A percentile compares a stretch with the other conserved stretches of the same genome.
These are phyloP conservation scores for Raphanus raphanistrum DNA, from an alignment of 345 rosid species.

Conservation along the genomic window DNA sequence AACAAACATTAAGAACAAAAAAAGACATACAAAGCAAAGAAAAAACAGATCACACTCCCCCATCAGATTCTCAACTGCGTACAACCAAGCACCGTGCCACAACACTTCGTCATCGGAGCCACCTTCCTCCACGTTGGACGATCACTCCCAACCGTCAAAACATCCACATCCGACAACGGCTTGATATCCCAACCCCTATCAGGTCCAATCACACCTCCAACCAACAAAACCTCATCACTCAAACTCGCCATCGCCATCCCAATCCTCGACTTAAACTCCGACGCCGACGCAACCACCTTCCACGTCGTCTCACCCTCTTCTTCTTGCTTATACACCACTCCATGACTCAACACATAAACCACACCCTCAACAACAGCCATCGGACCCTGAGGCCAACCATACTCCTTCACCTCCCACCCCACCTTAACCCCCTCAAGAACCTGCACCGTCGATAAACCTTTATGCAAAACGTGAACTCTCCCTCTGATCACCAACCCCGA, in stretches of 20 bases:
- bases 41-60: not conserved
- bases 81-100: not conserved
- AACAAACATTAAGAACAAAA: constrained; percentile 2
- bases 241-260: constrained; percentile 76
- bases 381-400: constrained; percentile 87
- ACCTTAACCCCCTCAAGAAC: constrained; percentile 56
- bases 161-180: constrained; percentile 72
- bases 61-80: not conserved
- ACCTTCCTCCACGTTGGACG: constrained; percentile 78
- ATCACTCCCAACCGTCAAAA: constrained; percentile 58
- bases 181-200: constrained; percentile 76
- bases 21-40: not conserved
- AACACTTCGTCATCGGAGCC: constrained; percentile 76
- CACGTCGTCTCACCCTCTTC: constrained; percentile 37
- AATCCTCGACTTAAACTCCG: constrained; percentile 81
- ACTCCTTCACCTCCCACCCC: constrained; percentile 79
- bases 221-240: constrained; percentile 65
- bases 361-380: constrained; percentile 75
- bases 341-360: constrained; percentile 73
- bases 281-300: constrained; percentile 65
- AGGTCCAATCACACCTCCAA: constrained; percentile 94
- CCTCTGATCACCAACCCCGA: constrained; percentile 68
- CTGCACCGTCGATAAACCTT: constrained; percentile 84
- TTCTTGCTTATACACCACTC: constrained; percentile 58
- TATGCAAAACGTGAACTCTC: constrained; percentile 77